A percentile compares a stretch with the other conserved stretches of the same genome.
Evolutionary conservation across 768 basidiomycete species (phyloP).

Genomic region (Gloeostereum incarnatum): DNA sequence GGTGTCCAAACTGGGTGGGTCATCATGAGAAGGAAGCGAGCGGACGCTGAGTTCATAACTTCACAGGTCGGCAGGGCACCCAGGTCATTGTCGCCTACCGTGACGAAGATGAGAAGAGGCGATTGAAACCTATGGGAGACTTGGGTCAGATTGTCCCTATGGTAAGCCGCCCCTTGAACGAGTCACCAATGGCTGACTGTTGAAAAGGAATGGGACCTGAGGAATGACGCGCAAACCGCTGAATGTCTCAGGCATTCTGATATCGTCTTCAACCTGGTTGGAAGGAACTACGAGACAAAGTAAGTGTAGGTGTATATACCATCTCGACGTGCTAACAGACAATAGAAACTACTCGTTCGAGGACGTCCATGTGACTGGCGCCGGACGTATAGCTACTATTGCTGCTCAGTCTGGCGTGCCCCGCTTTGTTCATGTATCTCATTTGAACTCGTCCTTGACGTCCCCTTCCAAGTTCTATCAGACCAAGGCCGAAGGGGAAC

Average conservation of each 20-base stretch:
- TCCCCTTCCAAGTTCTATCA: conserved; percentile 82
- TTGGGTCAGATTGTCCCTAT: conserved; percentile 92
- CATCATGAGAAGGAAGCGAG: conserved; percentile 3
- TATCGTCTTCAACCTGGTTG: conserved; percentile 92
- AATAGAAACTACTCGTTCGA: conserved; percentile 82
- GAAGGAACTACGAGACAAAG: conserved; percentile 95
- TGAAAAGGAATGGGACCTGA: conserved; percentile 93
- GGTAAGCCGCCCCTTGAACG: conserved; percentile 31
- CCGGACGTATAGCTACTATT: conserved; percentile 79
- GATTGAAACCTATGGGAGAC: conserved; percentile 91
- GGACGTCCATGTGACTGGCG: conserved; percentile 76
- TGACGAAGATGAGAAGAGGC: conserved; percentile 86
- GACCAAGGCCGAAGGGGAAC: conserved; percentile 86
- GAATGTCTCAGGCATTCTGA: conserved; percentile 94
- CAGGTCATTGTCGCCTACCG: conserved; percentile 94
- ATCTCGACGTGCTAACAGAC: background rate
- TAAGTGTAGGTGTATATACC: conserved; percentile 22
- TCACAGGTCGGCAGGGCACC: conserved; percentile 77
- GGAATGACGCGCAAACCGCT: conserved; percentile 83
- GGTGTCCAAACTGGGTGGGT: conserved; percentile 84
- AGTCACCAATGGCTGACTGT: background rate
- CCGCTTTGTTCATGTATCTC: conserved; percentile 89
- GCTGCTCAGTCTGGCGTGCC: conserved; percentile 70
- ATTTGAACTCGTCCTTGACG: conserved; percentile 77
- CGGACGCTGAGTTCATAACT: conserved; percentile 1